Evolutionary conservation across 2,329 filamentous ascomycete genomes (phyloP).

Genomic region (Cordyceps tenuipes): DNA sequence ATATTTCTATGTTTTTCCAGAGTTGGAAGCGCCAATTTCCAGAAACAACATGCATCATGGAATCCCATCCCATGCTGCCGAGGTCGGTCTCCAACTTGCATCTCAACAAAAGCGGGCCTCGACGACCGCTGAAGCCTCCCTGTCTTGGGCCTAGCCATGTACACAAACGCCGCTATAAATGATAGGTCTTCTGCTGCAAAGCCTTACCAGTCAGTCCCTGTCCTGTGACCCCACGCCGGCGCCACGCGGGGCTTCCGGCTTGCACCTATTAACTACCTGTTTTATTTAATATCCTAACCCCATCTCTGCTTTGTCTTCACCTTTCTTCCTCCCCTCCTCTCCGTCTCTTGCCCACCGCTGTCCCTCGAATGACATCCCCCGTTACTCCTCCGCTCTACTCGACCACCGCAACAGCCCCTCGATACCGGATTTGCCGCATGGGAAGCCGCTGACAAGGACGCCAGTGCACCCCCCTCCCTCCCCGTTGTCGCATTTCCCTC

Average conservation of each 20-base stretch:
- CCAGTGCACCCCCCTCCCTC: too few species aligned
- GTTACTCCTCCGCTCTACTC: neutral
- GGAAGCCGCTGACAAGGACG: neutral
- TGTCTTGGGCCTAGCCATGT: neutral
- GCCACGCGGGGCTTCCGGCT: conserved; percentile 9
- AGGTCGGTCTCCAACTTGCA: neutral
- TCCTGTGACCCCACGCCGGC: conserved; percentile 9
- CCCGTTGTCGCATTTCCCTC: neutral
- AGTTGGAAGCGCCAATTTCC: neutral
- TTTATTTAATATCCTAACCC: neutral
- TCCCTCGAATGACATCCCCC: neutral
- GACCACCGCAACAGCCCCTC: neutral
- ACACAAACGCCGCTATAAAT: neutral
- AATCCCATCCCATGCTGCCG: neutral
- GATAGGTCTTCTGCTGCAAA: neutral
- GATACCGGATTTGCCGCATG: neutral
- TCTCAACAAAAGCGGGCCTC: conserved; percentile 3
- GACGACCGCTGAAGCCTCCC: neutral
- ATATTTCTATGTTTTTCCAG: neutral
- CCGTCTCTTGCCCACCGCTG: neutral
- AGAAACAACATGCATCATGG: neutral
- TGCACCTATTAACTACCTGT: neutral
- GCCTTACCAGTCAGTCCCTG: neutral
- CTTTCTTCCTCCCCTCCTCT: neutral
- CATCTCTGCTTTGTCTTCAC: neutral